Evolutionary conservation across 2,329 filamentous ascomycete genomes (phyloP).

Genomic region (Colletotrichum cuscutae): DNA sequence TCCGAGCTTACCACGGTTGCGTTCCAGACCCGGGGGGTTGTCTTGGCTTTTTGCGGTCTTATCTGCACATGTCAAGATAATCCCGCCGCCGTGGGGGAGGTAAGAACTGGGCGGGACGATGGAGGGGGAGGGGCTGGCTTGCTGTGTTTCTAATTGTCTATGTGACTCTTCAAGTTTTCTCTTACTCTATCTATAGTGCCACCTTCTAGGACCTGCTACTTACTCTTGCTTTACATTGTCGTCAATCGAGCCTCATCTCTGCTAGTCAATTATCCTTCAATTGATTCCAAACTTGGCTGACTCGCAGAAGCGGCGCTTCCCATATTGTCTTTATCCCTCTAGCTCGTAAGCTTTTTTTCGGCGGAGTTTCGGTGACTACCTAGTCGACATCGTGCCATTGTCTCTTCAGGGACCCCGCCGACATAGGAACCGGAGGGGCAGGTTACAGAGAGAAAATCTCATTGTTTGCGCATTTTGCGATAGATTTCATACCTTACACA

Average conservation of each 20-base stretch:
- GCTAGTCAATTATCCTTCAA: background rate
- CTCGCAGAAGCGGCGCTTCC: constrained; percentile 12
- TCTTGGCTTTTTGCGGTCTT: background rate
- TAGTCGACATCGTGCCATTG: constrained; percentile 24
- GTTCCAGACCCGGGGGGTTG: constrained; percentile 7
- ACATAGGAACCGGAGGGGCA: constrained; percentile 18
- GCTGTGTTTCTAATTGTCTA: background rate
- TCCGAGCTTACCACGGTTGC: background rate
- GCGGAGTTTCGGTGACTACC: background rate
- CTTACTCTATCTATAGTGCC: background rate
- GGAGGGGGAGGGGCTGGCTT: background rate
- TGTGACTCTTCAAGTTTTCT: background rate
- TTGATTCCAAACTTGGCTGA: background rate
- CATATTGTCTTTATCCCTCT: background rate
- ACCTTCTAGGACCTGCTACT: too few relatives aligned
- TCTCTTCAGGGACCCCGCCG: constrained; percentile 7
- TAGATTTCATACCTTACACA: background rate
- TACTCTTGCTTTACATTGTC: too few relatives aligned
- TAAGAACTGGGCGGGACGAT: background rate
- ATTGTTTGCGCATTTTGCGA: background rate
- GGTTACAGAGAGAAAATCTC: background rate
- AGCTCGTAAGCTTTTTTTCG: constrained; percentile 2
- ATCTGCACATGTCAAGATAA: constrained; percentile 18
- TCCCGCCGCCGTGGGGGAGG: background rate
- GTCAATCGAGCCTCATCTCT: background rate